These are phyloP conservation scores for Phytophthora lateralis DNA, from an alignment of 352 stramenopile species.

Conservation along the genomic window DNA sequence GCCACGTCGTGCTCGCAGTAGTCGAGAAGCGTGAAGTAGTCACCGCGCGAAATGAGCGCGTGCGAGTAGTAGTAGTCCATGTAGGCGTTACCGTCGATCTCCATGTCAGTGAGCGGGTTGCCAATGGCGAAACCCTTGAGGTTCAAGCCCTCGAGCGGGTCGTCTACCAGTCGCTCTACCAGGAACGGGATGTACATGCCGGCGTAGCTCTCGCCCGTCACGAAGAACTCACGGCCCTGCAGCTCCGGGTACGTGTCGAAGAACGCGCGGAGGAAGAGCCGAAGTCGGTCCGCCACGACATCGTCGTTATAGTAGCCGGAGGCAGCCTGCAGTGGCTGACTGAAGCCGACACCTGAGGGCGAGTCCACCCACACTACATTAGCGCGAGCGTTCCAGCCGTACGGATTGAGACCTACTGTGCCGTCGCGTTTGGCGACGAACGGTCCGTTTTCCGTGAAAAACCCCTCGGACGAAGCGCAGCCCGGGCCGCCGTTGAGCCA, in stretches of 20 bases:
- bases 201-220: slow-evolving; percentile 89
- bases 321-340: slow-evolving; percentile 46
- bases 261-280: slow-evolving; percentile 76
- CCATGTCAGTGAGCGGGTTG: slow-evolving; percentile 74
- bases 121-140: slow-evolving; percentile 77
- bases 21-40: slow-evolving; percentile 61
- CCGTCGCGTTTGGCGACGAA: slow-evolving; percentile 62
- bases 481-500: slow-evolving; percentile 94
- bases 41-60: slow-evolving; percentile 66
- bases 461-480: slow-evolving; percentile 79
- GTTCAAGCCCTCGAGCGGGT: slow-evolving; percentile 49
- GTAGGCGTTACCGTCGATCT: slow-evolving; percentile 68
- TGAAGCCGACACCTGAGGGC: slow-evolving; percentile 89
- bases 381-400: slow-evolving; percentile 87
- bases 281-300: slow-evolving; percentile 53
- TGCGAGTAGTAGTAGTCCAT: slow-evolving; percentile 85
- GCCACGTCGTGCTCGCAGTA: slow-evolving; percentile 56
- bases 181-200: slow-evolving; percentile 89
- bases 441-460: slow-evolving; percentile 84
- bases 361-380: slow-evolving; percentile 92
- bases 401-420: slow-evolving; percentile 69
- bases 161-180: slow-evolving; percentile 63
- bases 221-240: slow-evolving; percentile 72
- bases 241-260: slow-evolving; percentile 79
- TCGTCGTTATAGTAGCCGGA: slow-evolving; percentile 70